These are phyloP conservation scores for Xylariomycetidae sp. DNA, from an alignment of 2,329 filamentous ascomycete species.

Conservation along the genomic window DNA sequence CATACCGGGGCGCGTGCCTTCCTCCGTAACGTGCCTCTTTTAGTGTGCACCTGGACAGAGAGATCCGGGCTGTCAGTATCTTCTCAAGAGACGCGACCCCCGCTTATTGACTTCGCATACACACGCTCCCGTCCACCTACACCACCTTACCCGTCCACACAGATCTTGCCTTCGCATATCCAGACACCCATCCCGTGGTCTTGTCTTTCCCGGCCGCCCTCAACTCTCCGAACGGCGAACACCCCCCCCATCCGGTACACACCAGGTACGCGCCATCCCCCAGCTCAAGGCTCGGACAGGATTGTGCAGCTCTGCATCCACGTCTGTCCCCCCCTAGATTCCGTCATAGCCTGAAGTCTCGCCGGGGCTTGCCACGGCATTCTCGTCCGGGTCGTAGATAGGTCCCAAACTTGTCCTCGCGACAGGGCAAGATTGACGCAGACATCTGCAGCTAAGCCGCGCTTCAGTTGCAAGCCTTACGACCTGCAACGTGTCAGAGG, in stretches of 20 bases:
- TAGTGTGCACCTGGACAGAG: too few species aligned
- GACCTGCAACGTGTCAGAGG: slow-evolving; percentile 53
- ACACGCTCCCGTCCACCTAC: slow-evolving; percentile 3
- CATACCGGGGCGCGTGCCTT: too few species aligned
- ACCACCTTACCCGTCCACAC: slow-evolving; percentile 2
- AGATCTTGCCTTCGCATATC: slow-evolving; percentile 7
- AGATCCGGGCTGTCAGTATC: too few species aligned
- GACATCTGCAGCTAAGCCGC: slow-evolving; percentile 47
- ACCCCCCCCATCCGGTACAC: too few species aligned
- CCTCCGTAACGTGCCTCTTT: too few species aligned
- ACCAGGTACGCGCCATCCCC: slow-evolving; percentile 5
- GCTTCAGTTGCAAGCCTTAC: slow-evolving; percentile 45
- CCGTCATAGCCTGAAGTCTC: slow-evolving; percentile 42
- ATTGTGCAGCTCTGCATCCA: slow-evolving; percentile 15
- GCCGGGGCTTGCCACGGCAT: slow-evolving; percentile 30
- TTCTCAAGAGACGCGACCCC: slow-evolving; percentile 14
- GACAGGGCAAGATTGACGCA: slow-evolving; percentile 45
- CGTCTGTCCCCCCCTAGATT: slow-evolving; percentile 19
- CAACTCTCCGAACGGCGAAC: too few species aligned
- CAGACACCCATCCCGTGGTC: too few species aligned
- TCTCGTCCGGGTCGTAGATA: slow-evolving; percentile 20
- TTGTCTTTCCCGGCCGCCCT: too few species aligned
- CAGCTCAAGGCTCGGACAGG: slow-evolving; percentile 7
- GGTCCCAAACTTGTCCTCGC: slow-evolving; percentile 26
- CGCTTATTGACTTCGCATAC: slow-evolving; percentile 10